A percentile compares a stretch with the other conserved stretches of the same genome.
Evolutionary conservation across 176 grass and related monocot genomes (phyloP).

Genomic region (Oropetium thomaeum): DNA sequence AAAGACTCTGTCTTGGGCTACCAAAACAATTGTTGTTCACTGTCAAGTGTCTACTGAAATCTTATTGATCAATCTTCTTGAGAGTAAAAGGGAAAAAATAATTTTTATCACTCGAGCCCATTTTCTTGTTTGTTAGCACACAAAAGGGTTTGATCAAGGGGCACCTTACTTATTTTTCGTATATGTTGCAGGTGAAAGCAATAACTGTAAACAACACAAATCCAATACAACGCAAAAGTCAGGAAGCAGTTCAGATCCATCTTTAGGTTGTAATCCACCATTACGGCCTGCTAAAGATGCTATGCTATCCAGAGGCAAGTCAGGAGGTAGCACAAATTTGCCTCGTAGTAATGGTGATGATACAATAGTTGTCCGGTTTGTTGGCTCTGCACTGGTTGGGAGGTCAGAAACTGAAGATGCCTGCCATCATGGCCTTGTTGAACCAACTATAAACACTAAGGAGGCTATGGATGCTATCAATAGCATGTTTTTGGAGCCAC

Average conservation of each 20-base stretch:
- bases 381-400: slow-evolving; percentile 79
- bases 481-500: slow-evolving; percentile 87
- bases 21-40: background rate
- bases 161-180: slow-evolving; percentile 5
- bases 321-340: slow-evolving; percentile 40
- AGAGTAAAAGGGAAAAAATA: background rate
- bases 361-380: slow-evolving; percentile 83
- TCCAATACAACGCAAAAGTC: slow-evolving; percentile 32
- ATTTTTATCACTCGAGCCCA: background rate
- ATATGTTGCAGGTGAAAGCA: slow-evolving; percentile 41
- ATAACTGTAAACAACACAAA: slow-evolving; percentile 29
- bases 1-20: background rate
- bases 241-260: slow-evolving; percentile 36
- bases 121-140: background rate
- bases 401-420: slow-evolving; percentile 90
- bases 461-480: slow-evolving; percentile 83
- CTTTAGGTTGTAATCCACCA: slow-evolving; percentile 12
- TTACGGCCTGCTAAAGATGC: slow-evolving; percentile 27
- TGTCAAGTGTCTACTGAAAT: background rate
- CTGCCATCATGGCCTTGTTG: slow-evolving; percentile 85
- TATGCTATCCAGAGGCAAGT: slow-evolving; percentile 34
- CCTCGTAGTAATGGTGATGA: slow-evolving; percentile 55
- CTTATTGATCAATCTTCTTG: background rate
- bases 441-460: slow-evolving; percentile 88
- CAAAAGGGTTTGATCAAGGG: background rate